These are phyloP conservation scores for Plasmodium falciparum DNA, from an alignment of 169 alveolate species.

Conservation along the genomic window DNA sequence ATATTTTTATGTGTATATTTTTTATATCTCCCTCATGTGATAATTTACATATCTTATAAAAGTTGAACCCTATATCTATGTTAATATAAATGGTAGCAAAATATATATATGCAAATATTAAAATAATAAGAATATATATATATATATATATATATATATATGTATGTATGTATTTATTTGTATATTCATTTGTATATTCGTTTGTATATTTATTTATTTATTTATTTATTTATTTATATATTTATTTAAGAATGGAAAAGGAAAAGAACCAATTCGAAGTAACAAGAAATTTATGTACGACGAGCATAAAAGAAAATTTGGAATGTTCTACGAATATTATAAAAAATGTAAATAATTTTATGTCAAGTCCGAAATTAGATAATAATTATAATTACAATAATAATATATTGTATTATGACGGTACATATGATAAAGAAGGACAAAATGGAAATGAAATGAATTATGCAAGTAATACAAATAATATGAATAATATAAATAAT, in stretches of 20 bases:
- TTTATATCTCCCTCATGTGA: too few species aligned
- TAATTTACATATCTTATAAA: too few species aligned
- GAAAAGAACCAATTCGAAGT: constrained; percentile 53
- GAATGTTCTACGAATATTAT: constrained; percentile 31
- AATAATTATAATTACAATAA: not conserved
- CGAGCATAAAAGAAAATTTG: constrained; percentile 44
- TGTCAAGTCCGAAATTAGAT: not conserved
- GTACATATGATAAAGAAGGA: not conserved
- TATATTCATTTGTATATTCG: too few species aligned
- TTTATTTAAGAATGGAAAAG: constrained; percentile 17
- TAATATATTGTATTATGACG: not conserved
- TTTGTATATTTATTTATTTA: too few species aligned
- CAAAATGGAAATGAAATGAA: not conserved
- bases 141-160: too few species aligned
- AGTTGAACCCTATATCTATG: too few species aligned
- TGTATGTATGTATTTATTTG: too few species aligned
- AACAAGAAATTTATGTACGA: constrained; percentile 47
- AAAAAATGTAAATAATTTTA: constrained; percentile 17
- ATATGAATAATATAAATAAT: not conserved
- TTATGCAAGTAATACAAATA: not conserved
- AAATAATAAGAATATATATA: not conserved
- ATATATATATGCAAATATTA: not conserved
- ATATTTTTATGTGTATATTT: too few species aligned
- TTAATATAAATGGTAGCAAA: too few species aligned
- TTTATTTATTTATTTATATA: too few species aligned